Percentiles rank a stretch among this genome's conserved stretches.
Evolutionary conservation across 495 filamentous ascomycete genomes (phyloP).

Genomic region (Aspergillus asperescens): DNA sequence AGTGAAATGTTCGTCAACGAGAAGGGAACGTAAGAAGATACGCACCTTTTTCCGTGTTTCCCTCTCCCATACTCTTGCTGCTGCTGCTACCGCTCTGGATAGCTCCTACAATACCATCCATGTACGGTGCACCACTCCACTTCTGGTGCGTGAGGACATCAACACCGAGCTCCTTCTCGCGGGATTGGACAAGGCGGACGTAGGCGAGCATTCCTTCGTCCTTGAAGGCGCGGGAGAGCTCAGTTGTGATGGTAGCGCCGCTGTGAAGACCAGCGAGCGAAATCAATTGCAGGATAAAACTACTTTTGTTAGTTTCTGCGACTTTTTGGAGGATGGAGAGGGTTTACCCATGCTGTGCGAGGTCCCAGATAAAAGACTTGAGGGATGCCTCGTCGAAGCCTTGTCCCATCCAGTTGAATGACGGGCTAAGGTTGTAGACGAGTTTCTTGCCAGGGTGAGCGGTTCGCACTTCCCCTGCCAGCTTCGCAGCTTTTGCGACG

Average conservation of each 20-base stretch:
- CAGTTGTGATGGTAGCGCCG: conserved; percentile 79
- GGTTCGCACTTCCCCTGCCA: conserved; percentile 67
- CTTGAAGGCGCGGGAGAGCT: conserved; percentile 79
- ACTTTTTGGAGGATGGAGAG: neutral
- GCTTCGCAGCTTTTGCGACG: conserved; percentile 66
- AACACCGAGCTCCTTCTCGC: conserved; percentile 87
- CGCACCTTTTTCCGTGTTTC: conserved; percentile 64
- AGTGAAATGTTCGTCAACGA: neutral
- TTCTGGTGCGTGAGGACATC: conserved; percentile 98
- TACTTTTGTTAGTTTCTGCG: conserved; percentile 16
- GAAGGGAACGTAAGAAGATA: neutral
- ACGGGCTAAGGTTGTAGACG: conserved; percentile 92
- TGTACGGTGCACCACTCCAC: conserved; percentile 89
- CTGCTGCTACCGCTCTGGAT: conserved; percentile 87
- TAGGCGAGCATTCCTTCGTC: conserved; percentile 92
- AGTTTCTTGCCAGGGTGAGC: conserved; percentile 71
- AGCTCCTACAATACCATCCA: conserved; percentile 87
- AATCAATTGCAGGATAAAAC: conserved; percentile 88
- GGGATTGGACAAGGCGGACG: conserved; percentile 78
- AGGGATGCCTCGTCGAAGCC: conserved; percentile 77
- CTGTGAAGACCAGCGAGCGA: conserved; percentile 86
- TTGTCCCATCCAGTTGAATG: conserved; percentile 97
- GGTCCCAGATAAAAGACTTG: conserved; percentile 90
- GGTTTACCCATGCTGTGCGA: conserved; percentile 72
- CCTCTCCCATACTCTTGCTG: conserved; percentile 78